Evolutionary conservation across 805 yeast genomes (phyloP).

Genomic region (Candida hungchunana): DNA sequence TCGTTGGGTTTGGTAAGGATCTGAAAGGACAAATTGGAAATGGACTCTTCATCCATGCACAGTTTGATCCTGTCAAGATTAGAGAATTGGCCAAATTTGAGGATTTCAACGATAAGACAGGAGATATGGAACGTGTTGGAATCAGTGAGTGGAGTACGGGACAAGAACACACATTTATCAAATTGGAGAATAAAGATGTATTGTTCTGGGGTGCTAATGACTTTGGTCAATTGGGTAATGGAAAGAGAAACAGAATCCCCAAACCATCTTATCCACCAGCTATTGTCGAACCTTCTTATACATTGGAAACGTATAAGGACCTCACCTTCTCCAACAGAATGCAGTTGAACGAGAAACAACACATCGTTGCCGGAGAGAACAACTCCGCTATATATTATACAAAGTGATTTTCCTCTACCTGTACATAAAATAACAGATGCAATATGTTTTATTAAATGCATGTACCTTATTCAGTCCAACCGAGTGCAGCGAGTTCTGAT

Average conservation of each 20-base stretch:
- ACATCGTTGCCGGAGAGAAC: constrained; percentile 55
- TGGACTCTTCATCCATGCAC: constrained; percentile 71
- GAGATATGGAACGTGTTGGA: constrained; percentile 40
- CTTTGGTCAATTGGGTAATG: constrained; percentile 80
- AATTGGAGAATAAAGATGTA: constrained; percentile 60
- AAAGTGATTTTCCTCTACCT: constrained; percentile 2
- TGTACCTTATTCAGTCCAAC: constrained; percentile 51
- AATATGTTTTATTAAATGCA: too few species aligned
- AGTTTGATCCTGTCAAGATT: constrained; percentile 59
- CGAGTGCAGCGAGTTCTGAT: constrained; percentile 67
- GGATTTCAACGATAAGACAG: constrained; percentile 49
- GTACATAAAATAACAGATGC: too few species aligned
- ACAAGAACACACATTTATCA: constrained; percentile 57
- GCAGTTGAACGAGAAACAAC: constrained; percentile 49
- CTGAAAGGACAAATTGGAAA: constrained; percentile 82
- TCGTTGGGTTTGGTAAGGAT: constrained; percentile 78
- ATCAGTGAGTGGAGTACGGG: constrained; percentile 58
- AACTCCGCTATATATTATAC: constrained; percentile 63
- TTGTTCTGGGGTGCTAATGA: constrained; percentile 83
- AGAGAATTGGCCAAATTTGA: constrained; percentile 34
- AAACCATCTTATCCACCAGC: constrained; percentile 52
- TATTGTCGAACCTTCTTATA: constrained; percentile 49
- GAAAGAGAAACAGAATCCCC: constrained; percentile 58
- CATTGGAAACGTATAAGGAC: constrained; percentile 29
- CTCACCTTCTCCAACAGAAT: constrained; percentile 41